A percentile compares a stretch with the other conserved stretches of the same genome.
phyloP scores from a whole-genome alignment of 495 filamentous ascomycete genomes.

The Neurospora pannonica region DNA sequence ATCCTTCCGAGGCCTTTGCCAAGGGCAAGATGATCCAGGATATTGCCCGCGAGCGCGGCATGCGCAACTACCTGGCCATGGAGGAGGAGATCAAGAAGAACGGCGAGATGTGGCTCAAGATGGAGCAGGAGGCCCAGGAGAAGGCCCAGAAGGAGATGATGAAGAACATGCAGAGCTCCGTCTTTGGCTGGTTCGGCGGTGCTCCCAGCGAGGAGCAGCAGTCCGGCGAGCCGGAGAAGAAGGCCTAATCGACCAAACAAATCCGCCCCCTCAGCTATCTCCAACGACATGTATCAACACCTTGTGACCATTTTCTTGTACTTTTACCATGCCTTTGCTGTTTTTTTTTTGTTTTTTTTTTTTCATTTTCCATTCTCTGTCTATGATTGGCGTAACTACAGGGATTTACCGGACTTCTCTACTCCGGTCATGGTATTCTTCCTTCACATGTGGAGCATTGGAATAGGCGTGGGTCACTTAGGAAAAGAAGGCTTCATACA shows the following conservation, averaged over 20 bases:
- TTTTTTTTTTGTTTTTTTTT: background rate
- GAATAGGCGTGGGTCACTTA: constrained; percentile 4
- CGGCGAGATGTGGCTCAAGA: constrained; percentile 86
- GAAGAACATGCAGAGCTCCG: constrained; percentile 59
- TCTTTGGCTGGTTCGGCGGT: constrained; percentile 37
- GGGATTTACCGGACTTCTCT: background rate
- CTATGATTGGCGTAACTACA: background rate
- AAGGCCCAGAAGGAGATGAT: constrained; percentile 80
- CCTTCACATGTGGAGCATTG: constrained; percentile 8
- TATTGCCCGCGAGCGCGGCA: constrained; percentile 80
- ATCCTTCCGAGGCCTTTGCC: constrained; percentile 59
- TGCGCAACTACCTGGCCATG: constrained; percentile 77
- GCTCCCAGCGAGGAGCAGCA: background rate
- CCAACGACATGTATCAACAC: constrained; percentile 9
- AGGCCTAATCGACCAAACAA: background rate
- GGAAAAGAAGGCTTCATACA: constrained; percentile 3
- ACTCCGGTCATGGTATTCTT: constrained; percentile 3
- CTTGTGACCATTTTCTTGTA: constrained; percentile 1
- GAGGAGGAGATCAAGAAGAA: constrained; percentile 86
- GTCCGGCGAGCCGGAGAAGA: constrained; percentile 5
- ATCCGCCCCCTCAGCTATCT: background rate
- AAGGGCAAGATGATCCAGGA: constrained; percentile 95
- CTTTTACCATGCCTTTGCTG: background rate
- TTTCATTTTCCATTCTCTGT: constrained; percentile 1
- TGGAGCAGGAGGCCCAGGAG: constrained; percentile 78